Percentiles rank a stretch among this genome's conserved stretches.
Evolutionary conservation across 2,329 filamentous ascomycete genomes (phyloP).

Genomic region (Sclerotinia nivalis): DNA sequence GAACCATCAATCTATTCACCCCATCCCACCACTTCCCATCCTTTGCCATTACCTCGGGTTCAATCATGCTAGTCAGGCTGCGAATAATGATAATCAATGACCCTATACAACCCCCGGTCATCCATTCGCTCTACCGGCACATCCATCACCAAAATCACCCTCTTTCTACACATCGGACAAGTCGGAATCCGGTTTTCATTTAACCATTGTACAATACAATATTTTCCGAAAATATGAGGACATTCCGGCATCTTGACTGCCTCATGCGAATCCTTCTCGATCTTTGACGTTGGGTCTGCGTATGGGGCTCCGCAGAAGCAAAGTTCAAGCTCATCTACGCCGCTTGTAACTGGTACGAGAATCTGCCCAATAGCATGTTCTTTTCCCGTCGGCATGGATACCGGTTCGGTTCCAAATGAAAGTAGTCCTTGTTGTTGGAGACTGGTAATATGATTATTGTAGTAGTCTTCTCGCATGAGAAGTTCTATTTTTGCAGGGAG

Average conservation of each 20-base stretch:
- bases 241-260: neutral
- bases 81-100: neutral
- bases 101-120: neutral
- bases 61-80: too few relatives aligned
- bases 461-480: neutral
- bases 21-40: neutral
- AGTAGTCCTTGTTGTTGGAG: neutral
- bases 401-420: too few relatives aligned
- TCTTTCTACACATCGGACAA: neutral
- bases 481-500: neutral
- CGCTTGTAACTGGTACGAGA: neutral
- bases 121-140: neutral
- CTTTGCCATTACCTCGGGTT: fast-evolving
- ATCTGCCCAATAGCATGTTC: neutral
- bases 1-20: neutral
- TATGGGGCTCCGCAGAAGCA: neutral
- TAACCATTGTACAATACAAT: neutral
- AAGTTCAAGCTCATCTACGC: neutral
- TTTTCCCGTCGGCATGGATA: neutral
- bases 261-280: neutral
- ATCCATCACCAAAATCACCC: neutral
- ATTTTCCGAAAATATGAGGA: neutral
- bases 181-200: neutral
- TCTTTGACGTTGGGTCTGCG: fast-evolving
- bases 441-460: neutral